Base-by-base conservation (phyloP, 176 grass and related monocot species). In the Tuctoria greenei region DNA sequence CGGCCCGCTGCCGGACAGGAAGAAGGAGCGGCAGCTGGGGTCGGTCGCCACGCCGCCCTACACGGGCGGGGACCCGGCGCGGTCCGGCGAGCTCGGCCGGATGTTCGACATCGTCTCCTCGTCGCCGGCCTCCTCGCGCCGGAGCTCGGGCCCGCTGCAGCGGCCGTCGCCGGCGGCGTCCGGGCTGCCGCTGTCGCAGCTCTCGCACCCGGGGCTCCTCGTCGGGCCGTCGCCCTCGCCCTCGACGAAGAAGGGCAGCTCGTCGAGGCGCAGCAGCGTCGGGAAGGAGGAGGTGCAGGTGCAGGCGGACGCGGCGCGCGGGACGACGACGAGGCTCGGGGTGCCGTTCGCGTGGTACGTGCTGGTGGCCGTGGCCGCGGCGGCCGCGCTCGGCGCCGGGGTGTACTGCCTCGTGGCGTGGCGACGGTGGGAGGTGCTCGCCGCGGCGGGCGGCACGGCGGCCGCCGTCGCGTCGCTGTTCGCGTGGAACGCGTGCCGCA, bases 71-170 rank as follows among this genome's bases (percentile, higher is more conserved):
- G 91, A 98, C 78, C 73, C 86, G 10, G 39, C 71, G 34, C 81
- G 84, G 28, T 94, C 95, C 1, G 95, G 91, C 2, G 95, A 98
- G 64, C 82, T 94, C 4, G 95, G 86, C 17, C 89, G 92, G 60
- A 97, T 97, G 95, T 97, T 97, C 67, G 90, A 97, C 65, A 85
- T 97, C 81, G 15, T 54, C 26, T 24, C 55, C 26, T 66, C 31
- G 34, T 46, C 75, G 41, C 75, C 69, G 45, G 38, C 73, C 41
- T 88, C 83, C 49, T 85, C 93, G 47, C 66, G 63, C 23, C 60
- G 80, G n/a, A 68, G 82, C 40, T 96, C 90, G 4, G 88, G 88
- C n/a, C 83, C 73, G 46, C 54, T 89, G 36, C 77, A 67, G 2
- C 61, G 86, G 12, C 79, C 90, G 8, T 86, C 93, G 7, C 79